Percentiles rank a stretch among this genome's conserved stretches.
Evolutionary conservation across 2,329 filamentous ascomycete genomes (phyloP).

Genomic region (Graphiopsis chlorocephala): DNA sequence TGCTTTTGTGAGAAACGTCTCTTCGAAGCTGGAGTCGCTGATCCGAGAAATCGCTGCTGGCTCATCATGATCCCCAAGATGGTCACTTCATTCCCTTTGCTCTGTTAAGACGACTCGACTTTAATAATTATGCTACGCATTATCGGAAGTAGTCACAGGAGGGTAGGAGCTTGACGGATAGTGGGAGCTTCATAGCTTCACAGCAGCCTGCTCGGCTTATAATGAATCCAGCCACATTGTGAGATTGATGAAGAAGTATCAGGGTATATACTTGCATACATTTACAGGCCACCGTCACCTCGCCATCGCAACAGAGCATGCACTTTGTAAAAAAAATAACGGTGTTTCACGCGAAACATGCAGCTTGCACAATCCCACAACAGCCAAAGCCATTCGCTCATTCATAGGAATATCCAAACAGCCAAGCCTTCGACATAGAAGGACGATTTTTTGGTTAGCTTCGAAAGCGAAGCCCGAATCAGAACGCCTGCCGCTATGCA

Average conservation of each 20-base stretch:
- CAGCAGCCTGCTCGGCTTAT: not conserved
- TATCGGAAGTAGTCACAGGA: not conserved
- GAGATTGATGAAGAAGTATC: not conserved
- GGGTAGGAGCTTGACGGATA: not conserved
- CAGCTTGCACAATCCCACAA: not conserved
- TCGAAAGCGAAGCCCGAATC: not conserved
- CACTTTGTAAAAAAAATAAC: not conserved
- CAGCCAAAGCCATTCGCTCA: not conserved
- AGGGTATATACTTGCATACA: slow-evolving; percentile 7
- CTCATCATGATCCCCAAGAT: not conserved
- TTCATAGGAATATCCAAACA: not conserved
- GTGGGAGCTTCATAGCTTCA: not conserved
- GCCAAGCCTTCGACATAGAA: not conserved
- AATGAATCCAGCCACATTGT: not conserved
- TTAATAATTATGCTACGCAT: not conserved
- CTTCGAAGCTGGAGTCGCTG: not conserved
- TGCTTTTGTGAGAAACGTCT: not conserved
- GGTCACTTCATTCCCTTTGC: not conserved
- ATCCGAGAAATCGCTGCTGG: not conserved
- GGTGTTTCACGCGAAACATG: not conserved
- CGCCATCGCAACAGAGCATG: not conserved
- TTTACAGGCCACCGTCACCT: not conserved
- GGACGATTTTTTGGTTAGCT: not conserved
- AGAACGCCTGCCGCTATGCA: slow-evolving; percentile 9
- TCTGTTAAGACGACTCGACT: not conserved